phyloP scores from a whole-genome alignment of 352 stramenopile species.

The Phytophthora boehmeriae region DNA sequence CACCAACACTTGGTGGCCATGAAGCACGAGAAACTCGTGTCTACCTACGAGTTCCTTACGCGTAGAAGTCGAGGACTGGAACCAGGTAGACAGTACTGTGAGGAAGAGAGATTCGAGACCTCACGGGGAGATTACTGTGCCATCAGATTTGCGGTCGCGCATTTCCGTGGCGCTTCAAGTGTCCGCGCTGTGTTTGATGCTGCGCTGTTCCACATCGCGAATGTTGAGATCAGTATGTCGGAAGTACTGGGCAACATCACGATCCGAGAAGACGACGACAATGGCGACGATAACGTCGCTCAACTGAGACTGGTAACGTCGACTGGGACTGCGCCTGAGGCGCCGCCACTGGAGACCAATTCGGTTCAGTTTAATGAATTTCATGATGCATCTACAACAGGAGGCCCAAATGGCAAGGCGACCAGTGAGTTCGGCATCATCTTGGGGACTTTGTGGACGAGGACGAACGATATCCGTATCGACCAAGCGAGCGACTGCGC shows the following conservation, averaged over 20 bases:
- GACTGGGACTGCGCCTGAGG: constrained; percentile 19
- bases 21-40: constrained; percentile 25
- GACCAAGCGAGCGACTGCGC: constrained; percentile 23
- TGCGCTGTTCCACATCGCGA: constrained; percentile 39
- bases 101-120: constrained; percentile 46
- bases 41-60: constrained; percentile 32
- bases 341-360: constrained; percentile 38
- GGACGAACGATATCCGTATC: constrained; percentile 44
- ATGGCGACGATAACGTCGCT: constrained; percentile 27
- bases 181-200: constrained; percentile 46
- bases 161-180: constrained; percentile 31
- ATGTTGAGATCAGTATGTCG: constrained; percentile 57
- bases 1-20: constrained; percentile 29
- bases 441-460: constrained; percentile 46
- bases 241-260: constrained; percentile 51
- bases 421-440: constrained; percentile 31
- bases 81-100: constrained; percentile 31
- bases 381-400: constrained; percentile 19
- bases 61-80: constrained; percentile 36
- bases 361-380: constrained; percentile 45
- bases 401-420: constrained; percentile 7
- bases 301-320: constrained; percentile 42
- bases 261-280: constrained; percentile 51
- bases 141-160: constrained; percentile 38
- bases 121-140: constrained; percentile 40